Conservation (phyloP, 805 yeast genomes). For the Nematodospora valgi region DNA sequence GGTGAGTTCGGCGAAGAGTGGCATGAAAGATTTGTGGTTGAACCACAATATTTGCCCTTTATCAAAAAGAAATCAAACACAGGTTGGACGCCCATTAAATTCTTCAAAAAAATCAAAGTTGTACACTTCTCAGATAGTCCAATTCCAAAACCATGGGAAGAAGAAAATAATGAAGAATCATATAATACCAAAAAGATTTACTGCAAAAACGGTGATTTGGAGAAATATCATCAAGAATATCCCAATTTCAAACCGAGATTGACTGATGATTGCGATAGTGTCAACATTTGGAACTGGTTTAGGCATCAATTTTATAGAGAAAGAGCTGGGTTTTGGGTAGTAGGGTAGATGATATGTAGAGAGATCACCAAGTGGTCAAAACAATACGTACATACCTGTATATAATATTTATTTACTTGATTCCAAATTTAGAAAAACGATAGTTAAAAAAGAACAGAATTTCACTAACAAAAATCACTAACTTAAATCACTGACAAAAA, state of each 20-base stretch:
- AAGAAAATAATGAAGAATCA: constrained; percentile 19
- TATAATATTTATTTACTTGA: background rate
- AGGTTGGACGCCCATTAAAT: constrained; percentile 32
- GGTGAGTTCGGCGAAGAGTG: constrained; percentile 41
- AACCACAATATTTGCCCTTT: constrained; percentile 41
- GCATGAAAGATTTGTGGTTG: constrained; percentile 42
- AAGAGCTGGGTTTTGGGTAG: constrained; percentile 11
- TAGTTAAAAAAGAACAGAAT: background rate
- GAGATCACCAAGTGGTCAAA: too few species aligned
- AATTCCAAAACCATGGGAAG: constrained; percentile 62
- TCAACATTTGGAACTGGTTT: constrained; percentile 28
- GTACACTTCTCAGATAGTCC: constrained; percentile 68
- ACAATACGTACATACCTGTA: constrained; percentile 1
- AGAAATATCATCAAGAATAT: constrained; percentile 11
- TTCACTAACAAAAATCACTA: background rate
- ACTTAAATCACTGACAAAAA: too few species aligned
- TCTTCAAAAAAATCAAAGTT: constrained; percentile 34
- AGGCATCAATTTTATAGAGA: constrained; percentile 18
- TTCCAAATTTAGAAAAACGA: constrained; percentile 5
- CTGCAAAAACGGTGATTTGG: constrained; percentile 20
- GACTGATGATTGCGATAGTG: constrained; percentile 23
- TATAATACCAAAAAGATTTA: constrained; percentile 24
- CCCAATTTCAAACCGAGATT: constrained; percentile 24
- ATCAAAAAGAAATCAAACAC: constrained; percentile 12
- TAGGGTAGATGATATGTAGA: too few species aligned